Base-by-base conservation (phyloP, 352 stramenopile genomes). In the Phytophthora cactorum region DNA sequence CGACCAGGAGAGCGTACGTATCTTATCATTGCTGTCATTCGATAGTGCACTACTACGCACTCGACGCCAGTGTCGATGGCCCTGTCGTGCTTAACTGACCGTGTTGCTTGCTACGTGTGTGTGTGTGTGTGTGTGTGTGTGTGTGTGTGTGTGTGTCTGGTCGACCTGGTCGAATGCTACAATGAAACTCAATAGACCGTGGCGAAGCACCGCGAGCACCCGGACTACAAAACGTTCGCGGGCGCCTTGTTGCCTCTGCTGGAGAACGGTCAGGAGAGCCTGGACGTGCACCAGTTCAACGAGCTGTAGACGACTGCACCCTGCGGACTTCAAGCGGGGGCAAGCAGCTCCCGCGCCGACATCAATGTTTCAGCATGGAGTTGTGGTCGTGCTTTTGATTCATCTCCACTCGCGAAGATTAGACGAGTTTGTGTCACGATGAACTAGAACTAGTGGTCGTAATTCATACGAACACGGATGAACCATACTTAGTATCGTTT, bases 201-300 rank as follows among this genome's bases (percentile, higher is more conserved):
- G n/a, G n/a, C n/a, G n/a, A n/a, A n/a, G n/a, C n/a, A n/a, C n/a
- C n/a, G n/a, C n/a, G n/a, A n/a, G n/a, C n/a, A 69, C 46, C 36
- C 62, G 6, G 46, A 58, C 1, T 63, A 63, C 52, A 69, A 69
- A 53, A 11, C 46, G 1, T 63, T 69, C 25, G 52, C 62, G 0
- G 62, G n/a, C 1, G 45, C 45, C 4, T 50, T 69, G 46, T 7
- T 70, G 29, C 28, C 53, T 38, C 47, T 64, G 36, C 25, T 70
- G 39, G 62, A 70, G 47, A 63, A 63, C 47, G 62, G 54, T 14
- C 53, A 70, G 54, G 53, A 63, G 17, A 65, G 63, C 25, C 31
- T 70, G 15, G 55, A 65, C 39, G 55, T 56, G 54, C 49, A 66
- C 55, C 63, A 65, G 55, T 70, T 70, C 41, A 66, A 65, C 2